Conservation (phyloP, 768 basidiomycete species). For the Pluteus cervinus region DNA sequence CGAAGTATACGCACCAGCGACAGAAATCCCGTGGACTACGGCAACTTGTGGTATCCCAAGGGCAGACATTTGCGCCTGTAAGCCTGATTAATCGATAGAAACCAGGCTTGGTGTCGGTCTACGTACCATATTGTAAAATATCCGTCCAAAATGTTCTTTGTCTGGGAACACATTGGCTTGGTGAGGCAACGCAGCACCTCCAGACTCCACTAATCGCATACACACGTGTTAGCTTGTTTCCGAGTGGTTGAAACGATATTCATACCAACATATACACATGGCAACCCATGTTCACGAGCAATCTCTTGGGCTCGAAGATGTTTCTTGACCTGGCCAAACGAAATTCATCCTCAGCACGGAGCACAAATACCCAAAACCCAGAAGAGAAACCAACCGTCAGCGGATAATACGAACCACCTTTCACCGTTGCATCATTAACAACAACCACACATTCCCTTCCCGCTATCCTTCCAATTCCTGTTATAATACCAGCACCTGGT, state of each 20-base stretch:
- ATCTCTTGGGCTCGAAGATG: slow-evolving; percentile 93
- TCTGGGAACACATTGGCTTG: slow-evolving; percentile 96
- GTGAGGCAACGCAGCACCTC: slow-evolving; percentile 87
- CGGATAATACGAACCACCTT: slow-evolving; percentile 90
- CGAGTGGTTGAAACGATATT: background rate
- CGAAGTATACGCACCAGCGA: slow-evolving; percentile 55
- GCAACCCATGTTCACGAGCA: slow-evolving; percentile 83
- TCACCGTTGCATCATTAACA: slow-evolving; percentile 93
- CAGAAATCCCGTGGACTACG: slow-evolving; percentile 90
- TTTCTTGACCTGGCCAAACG: slow-evolving; percentile 76
- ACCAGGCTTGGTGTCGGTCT: background rate
- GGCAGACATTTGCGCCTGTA: slow-evolving; percentile 87
- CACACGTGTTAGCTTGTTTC: slow-evolving; percentile 4
- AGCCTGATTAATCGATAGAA: slow-evolving; percentile 7
- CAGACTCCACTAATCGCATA: slow-evolving; percentile 70
- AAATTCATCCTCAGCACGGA: background rate
- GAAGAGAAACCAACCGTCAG: too few species aligned
- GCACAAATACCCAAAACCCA: slow-evolving; percentile 19
- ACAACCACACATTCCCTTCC: slow-evolving; percentile 84
- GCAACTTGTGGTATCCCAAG: slow-evolving; percentile 88
- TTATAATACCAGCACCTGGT: slow-evolving; percentile 88
- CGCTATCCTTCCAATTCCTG: slow-evolving; percentile 74
- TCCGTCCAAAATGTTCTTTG: slow-evolving; percentile 91
- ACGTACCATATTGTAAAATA: slow-evolving; percentile 93
- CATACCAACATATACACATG: slow-evolving; percentile 89